Evolutionary conservation across 768 basidiomycete genomes (phyloP).

Genomic region (Pleurotus ostreatus): DNA sequence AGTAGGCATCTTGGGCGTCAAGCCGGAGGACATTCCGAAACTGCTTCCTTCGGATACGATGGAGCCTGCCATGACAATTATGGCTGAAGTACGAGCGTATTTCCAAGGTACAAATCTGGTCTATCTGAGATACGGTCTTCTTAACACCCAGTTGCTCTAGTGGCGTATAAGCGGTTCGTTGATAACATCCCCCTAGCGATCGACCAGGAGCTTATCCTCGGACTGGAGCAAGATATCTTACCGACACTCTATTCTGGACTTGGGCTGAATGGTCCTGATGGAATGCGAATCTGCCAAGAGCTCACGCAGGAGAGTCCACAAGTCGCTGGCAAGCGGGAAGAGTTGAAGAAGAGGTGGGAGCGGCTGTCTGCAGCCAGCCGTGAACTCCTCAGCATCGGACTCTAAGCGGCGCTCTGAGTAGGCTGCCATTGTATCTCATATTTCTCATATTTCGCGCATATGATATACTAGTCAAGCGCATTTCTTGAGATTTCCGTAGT

Average conservation of each 20-base stretch:
- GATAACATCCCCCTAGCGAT: slow-evolving; percentile 57
- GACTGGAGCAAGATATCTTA: slow-evolving; percentile 43
- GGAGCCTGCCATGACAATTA: slow-evolving; percentile 57
- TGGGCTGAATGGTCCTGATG: slow-evolving; percentile 46
- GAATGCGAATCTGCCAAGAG: slow-evolving; percentile 40
- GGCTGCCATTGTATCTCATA: too few species aligned
- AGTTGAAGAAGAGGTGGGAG: slow-evolving; percentile 47
- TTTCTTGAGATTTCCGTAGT: background rate
- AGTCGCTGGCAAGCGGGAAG: slow-evolving; percentile 40
- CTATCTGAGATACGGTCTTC: slow-evolving; percentile 3
- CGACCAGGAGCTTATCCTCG: slow-evolving; percentile 52
- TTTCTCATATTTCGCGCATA: too few species aligned
- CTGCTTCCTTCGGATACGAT: slow-evolving; percentile 46
- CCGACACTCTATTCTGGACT: slow-evolving; percentile 43
- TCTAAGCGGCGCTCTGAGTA: slow-evolving; percentile 5
- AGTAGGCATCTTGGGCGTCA: slow-evolving; percentile 33
- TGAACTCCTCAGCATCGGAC: slow-evolving; percentile 29
- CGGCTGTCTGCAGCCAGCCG: slow-evolving; percentile 41
- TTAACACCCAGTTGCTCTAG: slow-evolving; percentile 24
- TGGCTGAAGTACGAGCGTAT: slow-evolving; percentile 70
- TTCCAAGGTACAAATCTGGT: slow-evolving; percentile 58
- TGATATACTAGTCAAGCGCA: too few species aligned
- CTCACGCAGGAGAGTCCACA: slow-evolving; percentile 47
- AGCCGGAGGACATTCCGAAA: slow-evolving; percentile 41
- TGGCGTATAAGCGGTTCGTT: slow-evolving; percentile 55